Conservation (phyloP, 2,329 filamentous ascomycete species). For the Diaporthe sp. region DNA sequence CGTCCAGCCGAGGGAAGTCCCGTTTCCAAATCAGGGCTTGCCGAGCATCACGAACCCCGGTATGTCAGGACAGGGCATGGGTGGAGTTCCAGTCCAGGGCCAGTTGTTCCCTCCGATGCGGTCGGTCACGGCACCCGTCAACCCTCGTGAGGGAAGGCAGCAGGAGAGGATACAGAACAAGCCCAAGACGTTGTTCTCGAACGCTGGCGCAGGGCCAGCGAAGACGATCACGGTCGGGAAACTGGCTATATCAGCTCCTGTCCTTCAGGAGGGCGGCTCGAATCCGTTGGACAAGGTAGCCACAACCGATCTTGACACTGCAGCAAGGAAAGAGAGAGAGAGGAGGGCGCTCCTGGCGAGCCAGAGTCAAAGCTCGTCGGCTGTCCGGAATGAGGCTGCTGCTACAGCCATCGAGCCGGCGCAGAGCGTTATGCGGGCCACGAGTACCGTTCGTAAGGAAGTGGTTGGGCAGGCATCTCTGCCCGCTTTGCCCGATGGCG, state of each 20-base stretch:
- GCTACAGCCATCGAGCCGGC: conserved; percentile 43
- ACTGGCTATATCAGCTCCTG: conserved; percentile 64
- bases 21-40: conserved; percentile 47
- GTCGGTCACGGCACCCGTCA: conserved; percentile 47
- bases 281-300: conserved; percentile 61
- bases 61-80: conserved; percentile 53
- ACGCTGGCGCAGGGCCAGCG: conserved; percentile 20
- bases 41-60: conserved; percentile 56
- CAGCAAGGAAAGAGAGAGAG: conserved; percentile 61
- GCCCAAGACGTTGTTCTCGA: conserved; percentile 26
- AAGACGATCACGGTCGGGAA: conserved; percentile 52
- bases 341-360: conserved; percentile 52
- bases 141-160: conserved; percentile 40
- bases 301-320: conserved; percentile 65
- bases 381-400: neutral
- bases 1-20: conserved; percentile 50
- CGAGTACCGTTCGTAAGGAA: conserved; percentile 57
- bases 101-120: conserved; percentile 60
- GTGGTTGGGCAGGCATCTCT: conserved; percentile 47
- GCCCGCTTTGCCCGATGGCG: conserved; percentile 43
- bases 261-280: conserved; percentile 56
- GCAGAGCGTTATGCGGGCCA: conserved; percentile 52
- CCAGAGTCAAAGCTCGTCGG: neutral
- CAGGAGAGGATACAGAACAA: conserved; percentile 47
- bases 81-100: conserved; percentile 56